Percentiles rank a stretch among this genome's conserved stretches.
Conservation (phyloP, 164 flowering plant species). For the Annona squamosa region DNA sequence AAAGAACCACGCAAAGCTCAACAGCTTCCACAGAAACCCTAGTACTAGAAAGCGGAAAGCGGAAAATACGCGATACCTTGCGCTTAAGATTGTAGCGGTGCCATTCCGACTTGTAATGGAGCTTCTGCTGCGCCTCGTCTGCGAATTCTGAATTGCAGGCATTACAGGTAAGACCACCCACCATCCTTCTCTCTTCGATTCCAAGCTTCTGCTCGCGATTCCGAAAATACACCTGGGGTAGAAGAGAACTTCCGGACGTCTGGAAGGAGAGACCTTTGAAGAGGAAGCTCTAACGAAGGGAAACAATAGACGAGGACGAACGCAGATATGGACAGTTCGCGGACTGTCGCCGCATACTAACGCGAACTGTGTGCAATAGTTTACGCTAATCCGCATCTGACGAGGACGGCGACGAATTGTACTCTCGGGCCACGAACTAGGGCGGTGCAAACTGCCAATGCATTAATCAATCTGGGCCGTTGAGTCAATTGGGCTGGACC, state of each 20-base stretch:
- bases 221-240: no score
- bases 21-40: neutral
- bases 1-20: neutral
- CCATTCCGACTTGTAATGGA: constrained; percentile 98
- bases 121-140: constrained; percentile 63
- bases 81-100: constrained; percentile 98
- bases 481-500: neutral
- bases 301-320: no score
- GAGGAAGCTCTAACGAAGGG: no score
- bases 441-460: neutral
- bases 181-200: constrained; percentile 27
- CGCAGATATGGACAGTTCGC: no score
- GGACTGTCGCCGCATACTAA: no score
- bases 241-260: no score
- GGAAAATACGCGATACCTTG: constrained; percentile 37
- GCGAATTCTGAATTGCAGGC: constrained; percentile 73
- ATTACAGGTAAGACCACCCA: constrained; percentile 61
- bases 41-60: neutral
- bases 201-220: neutral
- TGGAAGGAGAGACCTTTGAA: no score
- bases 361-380: no score
- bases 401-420: no score
- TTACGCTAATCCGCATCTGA: no score
- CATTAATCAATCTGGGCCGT: neutral
- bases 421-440: no score